These are phyloP conservation scores for Rhizopogon rudus DNA, from an alignment of 768 basidiomycete genomes.

Conservation along the genomic window DNA sequence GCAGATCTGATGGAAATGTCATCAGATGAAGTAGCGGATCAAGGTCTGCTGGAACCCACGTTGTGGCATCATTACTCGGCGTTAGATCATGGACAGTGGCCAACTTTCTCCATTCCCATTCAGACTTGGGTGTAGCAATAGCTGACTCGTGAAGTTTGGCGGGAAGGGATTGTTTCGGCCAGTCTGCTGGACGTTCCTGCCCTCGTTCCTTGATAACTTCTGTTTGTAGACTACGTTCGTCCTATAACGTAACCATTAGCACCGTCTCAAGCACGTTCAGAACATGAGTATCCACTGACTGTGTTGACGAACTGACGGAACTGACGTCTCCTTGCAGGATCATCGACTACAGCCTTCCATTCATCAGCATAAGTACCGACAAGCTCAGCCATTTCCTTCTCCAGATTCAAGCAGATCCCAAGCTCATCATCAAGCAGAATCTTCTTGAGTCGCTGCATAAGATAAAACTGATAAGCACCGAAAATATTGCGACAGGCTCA, in stretches of 20 bases:
- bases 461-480: neutral
- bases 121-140: conserved; percentile 37
- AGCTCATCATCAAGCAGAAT: conserved; percentile 68
- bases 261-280: neutral
- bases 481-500: neutral
- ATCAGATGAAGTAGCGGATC: neutral
- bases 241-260: conserved; percentile 4
- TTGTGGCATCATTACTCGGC: conserved; percentile 40
- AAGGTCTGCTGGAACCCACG: conserved; percentile 27
- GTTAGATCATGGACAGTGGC: conserved; percentile 44
- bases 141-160: conserved; percentile 37
- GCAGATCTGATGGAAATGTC: conserved; percentile 25
- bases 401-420: conserved; percentile 66
- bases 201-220: conserved; percentile 58
- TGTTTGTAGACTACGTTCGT: conserved; percentile 36
- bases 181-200: conserved; percentile 61
- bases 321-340: conserved; percentile 41
- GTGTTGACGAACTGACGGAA: conserved; percentile 70
- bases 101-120: conserved; percentile 56
- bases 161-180: conserved; percentile 53
- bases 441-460: conserved; percentile 46
- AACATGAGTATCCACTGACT: conserved; percentile 16
- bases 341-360: conserved; percentile 61
- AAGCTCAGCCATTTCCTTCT: conserved; percentile 59
- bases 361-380: conserved; percentile 65